Base-by-base conservation (phyloP, 2,329 filamentous ascomycete genomes). In the Didymella glomerata region DNA sequence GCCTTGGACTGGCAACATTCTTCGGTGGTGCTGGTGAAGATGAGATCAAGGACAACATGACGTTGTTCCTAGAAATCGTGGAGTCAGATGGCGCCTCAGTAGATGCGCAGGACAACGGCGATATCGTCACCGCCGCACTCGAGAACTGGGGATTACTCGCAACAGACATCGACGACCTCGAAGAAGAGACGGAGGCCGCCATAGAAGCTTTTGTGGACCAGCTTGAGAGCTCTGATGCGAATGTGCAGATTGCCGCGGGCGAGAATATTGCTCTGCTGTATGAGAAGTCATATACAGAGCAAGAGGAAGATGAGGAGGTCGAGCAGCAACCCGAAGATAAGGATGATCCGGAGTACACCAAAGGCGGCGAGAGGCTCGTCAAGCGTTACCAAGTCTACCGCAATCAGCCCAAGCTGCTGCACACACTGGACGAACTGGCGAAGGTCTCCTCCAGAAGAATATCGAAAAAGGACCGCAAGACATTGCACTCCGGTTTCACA, bases 201-300 rank as follows among this genome's bases (percentile, higher is more conserved):
- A 85, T 95, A 68, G 90, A 95, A 52, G 88, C 89, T 2, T 92
- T 97, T 67, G 88, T 91, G 41, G 92, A 96, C 47, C 93, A 96
- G 76, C 88, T 97, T 18, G 88, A 93, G 60, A 92, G 90, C 73
- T 83, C 83, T 30, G 88, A 92, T 58, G 81, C 87, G 0, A 81
- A 85, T 9, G 90, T 96, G 1, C 91, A 95, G 70, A 87, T 92
- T 45, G 87, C 89, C 3, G 90, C 92, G 0, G 92, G 90, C 3
- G 86, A 90, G 70, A 91, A 91, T 74, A 93, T 96, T 59, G 92
- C 92, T 0, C 81, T 96, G 10, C 82, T 96, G 11, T 94, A 91
- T 69, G 93, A 97, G 76, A 90, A 90, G 62, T 86, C 84, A 58
- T 87, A 85, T 73, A 85, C 84, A 0, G 82, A 83, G 34, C 78